Base-by-base conservation (phyloP, 305 asterid species). In the Solanum hybrid region DNA sequence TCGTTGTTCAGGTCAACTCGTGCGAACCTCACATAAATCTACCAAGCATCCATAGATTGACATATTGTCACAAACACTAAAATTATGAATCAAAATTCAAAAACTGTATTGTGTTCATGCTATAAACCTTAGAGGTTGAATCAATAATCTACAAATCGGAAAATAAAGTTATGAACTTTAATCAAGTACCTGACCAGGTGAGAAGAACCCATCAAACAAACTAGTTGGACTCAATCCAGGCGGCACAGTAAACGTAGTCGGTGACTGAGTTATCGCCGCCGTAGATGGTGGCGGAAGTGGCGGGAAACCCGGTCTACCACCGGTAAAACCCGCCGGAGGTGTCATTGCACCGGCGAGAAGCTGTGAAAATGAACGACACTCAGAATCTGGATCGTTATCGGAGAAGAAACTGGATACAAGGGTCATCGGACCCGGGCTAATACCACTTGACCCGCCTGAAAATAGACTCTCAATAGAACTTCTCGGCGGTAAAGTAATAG, bases 361-460 rank as follows among this genome's bases (percentile, higher is more conserved):
- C 95, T 97, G 98, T 1, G 98, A 94, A 92, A 96, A 97, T 22
- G 99, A 95, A 82, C 95, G 95, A 92, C 91, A 94, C 64, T 93
- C 96, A 31, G 88, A 88, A 87, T 94, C 94, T n/a, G 97, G 93
- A 87, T 96, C 99, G 90, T 93, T 95, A 22, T 95, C 97, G 26
- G 96, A 92, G 42, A 96, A 96, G 64, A 95, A 96, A 40, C 90
- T 95, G 5, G 99, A 94, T 2, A 94, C 96, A 56, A 96, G 69
- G 73, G 93, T 91, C 98, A 96, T 93, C 88, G 98, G 98, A 40
- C 98, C 89, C 12, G 89, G 89, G 36, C 86, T 88, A 13, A 88
- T 46, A 60, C 89, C 89, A 0, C 29, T 87, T 69, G 60, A 37
- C 7, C 92, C 95, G 77, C 92, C 93, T 27, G 93, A 77, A 77